Evolutionary conservation across 2,329 filamentous ascomycete genomes (phyloP), one percentile per base, ranked within the genome.

Genomic region (Thyridium curvatum): DNA sequence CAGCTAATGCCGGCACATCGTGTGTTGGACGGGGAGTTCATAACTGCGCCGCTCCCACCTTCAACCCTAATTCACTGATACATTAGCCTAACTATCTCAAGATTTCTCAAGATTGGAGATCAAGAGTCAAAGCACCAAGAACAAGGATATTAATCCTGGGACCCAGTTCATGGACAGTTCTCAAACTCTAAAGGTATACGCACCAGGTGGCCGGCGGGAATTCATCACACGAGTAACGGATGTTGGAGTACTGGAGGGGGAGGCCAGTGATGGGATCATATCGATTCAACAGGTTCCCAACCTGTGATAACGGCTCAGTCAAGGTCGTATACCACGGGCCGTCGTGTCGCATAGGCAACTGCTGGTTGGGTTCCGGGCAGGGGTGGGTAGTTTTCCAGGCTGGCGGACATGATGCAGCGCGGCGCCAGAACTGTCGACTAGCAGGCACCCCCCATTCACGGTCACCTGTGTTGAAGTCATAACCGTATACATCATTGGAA

Each of bases 401-500:
- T 41, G 35, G 66, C 71, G n/a, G n/a, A n/a, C n/a, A n/a, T n/a
- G n/a, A n/a, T n/a, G n/a, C n/a, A n/a, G n/a, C n/a, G n/a, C n/a
- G n/a, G n/a, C n/a, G n/a, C n/a, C n/a, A n/a, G n/a, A n/a, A n/a
- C n/a, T n/a, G n/a, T n/a, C n/a, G n/a, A n/a, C n/a, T n/a, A n/a
- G n/a, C n/a, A n/a, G n/a, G n/a, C n/a, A n/a, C n/a, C n/a, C n/a
- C n/a, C n/a, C n/a, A n/a, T n/a, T n/a, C n/a, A n/a, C n/a, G n/a
- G n/a, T n/a, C n/a, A n/a, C n/a, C n/a, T n/a, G n/a, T n/a, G 38
- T 56, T 63, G 50, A 61, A 61, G 3, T 72, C 71, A 48, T 74
- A 75, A 2, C 70, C 70, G 12, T 69, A 72, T 35, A 69, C 71
- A 46, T 74, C 71, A 30, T 73, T 63, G n/a, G n/a, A n/a, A n/a